A percentile compares a stretch with the other conserved stretches of the same genome.
phyloP scores from a whole-genome alignment of 176 grass and related monocot species.

The Oropetium thomaeum region DNA sequence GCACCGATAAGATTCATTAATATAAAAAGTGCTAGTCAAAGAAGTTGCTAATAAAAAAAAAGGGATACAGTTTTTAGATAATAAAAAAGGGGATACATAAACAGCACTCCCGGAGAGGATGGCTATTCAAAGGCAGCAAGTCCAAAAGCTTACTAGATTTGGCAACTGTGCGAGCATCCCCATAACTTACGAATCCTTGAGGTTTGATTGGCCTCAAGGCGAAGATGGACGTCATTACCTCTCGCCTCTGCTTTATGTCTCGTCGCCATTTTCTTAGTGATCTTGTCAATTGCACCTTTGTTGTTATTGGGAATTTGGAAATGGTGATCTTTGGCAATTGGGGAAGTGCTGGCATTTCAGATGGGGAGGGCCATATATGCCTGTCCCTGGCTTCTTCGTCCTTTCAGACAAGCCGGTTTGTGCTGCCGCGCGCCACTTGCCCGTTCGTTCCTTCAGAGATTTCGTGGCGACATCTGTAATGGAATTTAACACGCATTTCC shows the following conservation, averaged over 20 bases:
- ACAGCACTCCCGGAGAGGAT: neutral
- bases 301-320: neutral
- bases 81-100: neutral
- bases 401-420: slow-evolving; percentile 14
- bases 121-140: neutral
- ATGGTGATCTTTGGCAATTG: slow-evolving; percentile 25
- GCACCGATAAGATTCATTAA: neutral
- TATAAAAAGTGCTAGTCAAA: neutral
- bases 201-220: neutral
- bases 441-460: slow-evolving; percentile 1
- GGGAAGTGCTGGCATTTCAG: slow-evolving; percentile 43
- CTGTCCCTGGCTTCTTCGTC: slow-evolving; percentile 12
- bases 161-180: too few species aligned
- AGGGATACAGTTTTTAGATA: too few species aligned
- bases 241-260: neutral
- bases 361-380: slow-evolving; percentile 28
- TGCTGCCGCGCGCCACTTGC: slow-evolving; percentile 37
- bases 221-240: neutral
- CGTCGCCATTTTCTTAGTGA: slow-evolving; percentile 19
- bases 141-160: neutral
- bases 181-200: too few species aligned
- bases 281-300: slow-evolving; percentile 29
- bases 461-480: slow-evolving; percentile 21
- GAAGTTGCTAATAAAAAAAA: neutral
- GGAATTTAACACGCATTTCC: neutral